A percentile compares a stretch with the other conserved stretches of the same genome.
These are phyloP conservation scores for Enterospora canceri DNA, from an alignment of 371 early-diverging fungal genomes.

Conservation along the genomic window DNA sequence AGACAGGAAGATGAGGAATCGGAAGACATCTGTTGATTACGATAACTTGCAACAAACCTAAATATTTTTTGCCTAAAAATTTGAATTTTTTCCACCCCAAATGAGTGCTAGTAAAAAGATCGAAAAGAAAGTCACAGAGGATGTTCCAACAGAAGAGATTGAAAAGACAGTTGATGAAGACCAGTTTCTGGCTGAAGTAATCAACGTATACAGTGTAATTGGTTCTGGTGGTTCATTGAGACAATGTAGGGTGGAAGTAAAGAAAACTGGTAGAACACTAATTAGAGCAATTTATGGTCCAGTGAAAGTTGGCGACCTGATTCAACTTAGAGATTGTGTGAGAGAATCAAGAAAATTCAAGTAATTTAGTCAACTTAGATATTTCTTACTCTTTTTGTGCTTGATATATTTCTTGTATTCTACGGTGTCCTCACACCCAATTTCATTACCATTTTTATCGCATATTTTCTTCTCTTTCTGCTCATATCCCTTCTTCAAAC, in stretches of 20 bases:
- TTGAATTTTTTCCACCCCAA: slow-evolving; percentile 11
- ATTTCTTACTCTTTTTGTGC: neutral
- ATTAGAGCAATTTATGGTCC: slow-evolving; percentile 52
- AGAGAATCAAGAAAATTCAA: slow-evolving; percentile 55
- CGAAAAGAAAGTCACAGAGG: neutral
- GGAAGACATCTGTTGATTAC: neutral
- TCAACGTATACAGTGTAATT: slow-evolving; percentile 34
- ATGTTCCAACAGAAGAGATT: neutral
- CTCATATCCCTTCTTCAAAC: slow-evolving; percentile 33
- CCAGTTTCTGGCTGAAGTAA: slow-evolving; percentile 45
- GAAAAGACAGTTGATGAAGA: slow-evolving; percentile 1
- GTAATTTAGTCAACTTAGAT: slow-evolving; percentile 12
- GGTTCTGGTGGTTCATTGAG: slow-evolving; percentile 53
- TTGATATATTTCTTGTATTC: slow-evolving; percentile 30
- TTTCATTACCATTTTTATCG: slow-evolving; percentile 19
- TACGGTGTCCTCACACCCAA: slow-evolving; percentile 24
- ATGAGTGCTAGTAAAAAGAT: slow-evolving; percentile 3
- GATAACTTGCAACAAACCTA: neutral
- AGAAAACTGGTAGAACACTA: slow-evolving; percentile 34
- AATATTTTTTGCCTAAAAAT: neutral
- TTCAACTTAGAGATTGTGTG: slow-evolving; percentile 54
- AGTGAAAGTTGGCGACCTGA: slow-evolving; percentile 47
- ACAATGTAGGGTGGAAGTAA: slow-evolving; percentile 37
- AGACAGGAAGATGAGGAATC: neutral
- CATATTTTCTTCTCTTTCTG: slow-evolving; percentile 19